Evolutionary conservation across 768 basidiomycete species (phyloP), one percentile per base, ranked within the genome.

Genomic region (Hypholoma sublateritium): DNA sequence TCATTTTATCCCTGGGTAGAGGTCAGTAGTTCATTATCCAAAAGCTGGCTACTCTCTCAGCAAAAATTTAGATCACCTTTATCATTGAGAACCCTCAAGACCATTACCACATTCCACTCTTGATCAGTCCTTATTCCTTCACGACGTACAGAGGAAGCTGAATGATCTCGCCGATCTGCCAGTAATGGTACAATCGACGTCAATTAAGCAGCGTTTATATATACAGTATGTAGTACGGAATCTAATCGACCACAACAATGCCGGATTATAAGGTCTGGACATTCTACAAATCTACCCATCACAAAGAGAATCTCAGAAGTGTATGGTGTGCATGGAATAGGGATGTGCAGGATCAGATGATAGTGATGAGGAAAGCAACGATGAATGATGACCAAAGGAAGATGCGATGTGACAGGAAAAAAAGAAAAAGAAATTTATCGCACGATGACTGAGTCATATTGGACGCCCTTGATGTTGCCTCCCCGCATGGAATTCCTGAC

Each of bases 1-100:
- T 88, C 88, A 5, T 96, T 97, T 67, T 96, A 94, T 74, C 95
- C 95, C 3, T 87, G 86, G 80, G 88, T 96, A 5, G 94, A 97
- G 81, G 94, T 93, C 63, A 55, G 77, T 63, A 6, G 9, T 14
- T 32, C 17, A 34, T 13, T 4, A 8, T 19, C 44, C 53, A 25
- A 43, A 48, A 36, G 4, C 25, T 43, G 42, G 7, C 42, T 50
- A 17, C 14, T 24, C 47, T 58, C 65, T 53, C 22, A 36, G 36
- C 13, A 3, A 22, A 53, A 53, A 55, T 37, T 13, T 59, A 93
- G 94, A 90, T 97, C 60, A 80, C 85, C 1, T 97, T 97, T 70
- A 75, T 77, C 21, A 81, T 95, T 49, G 75, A 79, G 44, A 81
- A 86, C 58, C 86, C 91, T 6, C 69, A 80, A 50, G 89, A 95